Conservation (phyloP, 1,139 yeast species). For the Sugiyamaella xylanicola region DNA sequence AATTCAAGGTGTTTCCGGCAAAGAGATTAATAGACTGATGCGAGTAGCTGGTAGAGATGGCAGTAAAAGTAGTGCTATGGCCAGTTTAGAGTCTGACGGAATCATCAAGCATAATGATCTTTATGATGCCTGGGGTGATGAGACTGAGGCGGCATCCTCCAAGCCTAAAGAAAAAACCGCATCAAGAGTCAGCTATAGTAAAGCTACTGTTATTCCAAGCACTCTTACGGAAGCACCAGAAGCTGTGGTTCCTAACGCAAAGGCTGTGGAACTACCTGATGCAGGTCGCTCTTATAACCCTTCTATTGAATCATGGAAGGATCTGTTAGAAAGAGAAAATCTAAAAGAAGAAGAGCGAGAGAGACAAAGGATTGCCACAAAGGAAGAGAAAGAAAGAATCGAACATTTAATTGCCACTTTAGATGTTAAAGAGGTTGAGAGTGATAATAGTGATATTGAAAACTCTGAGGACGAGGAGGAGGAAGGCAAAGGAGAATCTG, state of each 20-base stretch:
- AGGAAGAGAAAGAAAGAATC: conserved; percentile 64
- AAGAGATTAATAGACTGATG: conserved; percentile 70
- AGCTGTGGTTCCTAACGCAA: conserved; percentile 41
- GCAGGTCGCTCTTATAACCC: conserved; percentile 96
- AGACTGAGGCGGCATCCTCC: conserved; percentile 25
- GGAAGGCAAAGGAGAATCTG: conserved; percentile 40
- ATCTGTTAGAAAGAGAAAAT: conserved; percentile 67
- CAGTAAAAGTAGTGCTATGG: conserved; percentile 49
- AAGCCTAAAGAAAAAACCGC: background rate
- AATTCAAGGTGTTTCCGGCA: conserved; percentile 66
- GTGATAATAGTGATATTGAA: conserved; percentile 49
- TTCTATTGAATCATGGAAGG: conserved; percentile 79
- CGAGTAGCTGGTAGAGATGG: conserved; percentile 77
- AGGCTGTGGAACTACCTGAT: conserved; percentile 59
- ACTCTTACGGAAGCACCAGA: conserved; percentile 62
- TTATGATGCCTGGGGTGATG: conserved; percentile 69
- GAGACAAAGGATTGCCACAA: conserved; percentile 57
- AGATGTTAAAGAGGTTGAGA: conserved; percentile 50
- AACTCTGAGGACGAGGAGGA: conserved; percentile 38
- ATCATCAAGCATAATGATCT: conserved; percentile 47
- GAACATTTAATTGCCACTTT: conserved; percentile 63
- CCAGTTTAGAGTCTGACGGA: conserved; percentile 64
- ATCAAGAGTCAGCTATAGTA: conserved; percentile 12
- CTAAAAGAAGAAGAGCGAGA: conserved; percentile 68
- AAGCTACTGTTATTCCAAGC: conserved; percentile 31